Evolutionary conservation across 73 alveolate species (phyloP), one percentile per base, ranked within the genome.

Genomic region (Loxodes magnus): DNA sequence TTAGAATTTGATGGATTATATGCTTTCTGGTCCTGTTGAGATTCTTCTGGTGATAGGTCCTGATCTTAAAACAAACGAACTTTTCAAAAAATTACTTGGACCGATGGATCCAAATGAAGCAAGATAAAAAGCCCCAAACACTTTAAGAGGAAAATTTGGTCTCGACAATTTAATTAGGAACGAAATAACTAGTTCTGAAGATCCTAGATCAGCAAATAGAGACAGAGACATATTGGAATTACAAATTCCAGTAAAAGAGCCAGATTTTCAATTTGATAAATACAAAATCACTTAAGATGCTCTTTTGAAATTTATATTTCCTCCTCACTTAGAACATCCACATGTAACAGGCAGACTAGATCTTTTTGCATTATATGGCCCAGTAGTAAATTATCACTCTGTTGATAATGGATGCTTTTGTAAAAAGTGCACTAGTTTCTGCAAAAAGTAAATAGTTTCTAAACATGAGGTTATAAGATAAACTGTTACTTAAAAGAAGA

Each of bases 301-400:
- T 16, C 65, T 90, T 2, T 43, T 88, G 59, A 87, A 90, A 42
- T 90, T 90, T 79, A 43, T 88, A 9, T 84, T 67, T 39, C 98
- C 98, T 33, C 96, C 97, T 1, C 87, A 87, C 49, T 74, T 90
- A 4, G 98, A 90, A 61, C 97, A 90, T 60, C 78, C 96, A 17
- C 75, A 87, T 58, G 74, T 85, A n/a, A 66, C 87, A 27, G 98
- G 96, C 17, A 58, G 98, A 56, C 77, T 90, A 12, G 98, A 90
- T 53, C 66, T 87, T 20, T 75, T 90, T 19, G 96, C 96, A 14
- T 29, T 82, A 25, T 90, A 90, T 62, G 98, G 98, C 0, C 98
- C 98, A 4, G 64, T 76, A 22, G 86, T 86, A 5, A 74, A 80
- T 72, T 72, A 86, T 57, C 95, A 86, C 46, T 69, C 84, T 21